These are phyloP conservation scores for Rhizopus delemar DNA, from an alignment of 371 early-diverging fungal genomes.

Conservation along the genomic window DNA sequence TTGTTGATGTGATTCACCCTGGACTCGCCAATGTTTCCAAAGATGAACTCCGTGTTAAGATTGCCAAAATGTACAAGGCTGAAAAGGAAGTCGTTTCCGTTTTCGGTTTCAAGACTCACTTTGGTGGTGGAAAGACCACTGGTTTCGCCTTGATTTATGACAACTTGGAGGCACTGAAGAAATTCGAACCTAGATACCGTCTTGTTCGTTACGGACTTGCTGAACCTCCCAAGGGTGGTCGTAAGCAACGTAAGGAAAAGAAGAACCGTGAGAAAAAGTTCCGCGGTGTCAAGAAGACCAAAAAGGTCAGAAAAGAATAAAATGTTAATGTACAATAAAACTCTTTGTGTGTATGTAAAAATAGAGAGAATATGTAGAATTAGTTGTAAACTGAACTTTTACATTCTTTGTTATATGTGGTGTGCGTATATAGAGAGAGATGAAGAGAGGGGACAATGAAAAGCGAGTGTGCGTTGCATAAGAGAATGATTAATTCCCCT, in stretches of 20 bases:
- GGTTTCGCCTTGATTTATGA: slow-evolving; percentile 98
- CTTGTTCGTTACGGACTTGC: slow-evolving; percentile 84
- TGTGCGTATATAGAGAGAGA: background rate
- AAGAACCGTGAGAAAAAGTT: slow-evolving; percentile 99
- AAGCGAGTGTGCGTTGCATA: background rate
- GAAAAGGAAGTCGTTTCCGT: slow-evolving; percentile 88
- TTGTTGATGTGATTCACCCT: slow-evolving; percentile 96
- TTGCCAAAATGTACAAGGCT: slow-evolving; percentile 95
- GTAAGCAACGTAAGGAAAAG: slow-evolving; percentile 98
- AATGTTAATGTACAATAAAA: background rate
- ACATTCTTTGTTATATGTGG: background rate
- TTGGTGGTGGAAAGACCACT: slow-evolving; percentile 98
- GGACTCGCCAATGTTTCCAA: slow-evolving; percentile 90
- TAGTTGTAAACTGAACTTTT: slow-evolving; percentile 5
- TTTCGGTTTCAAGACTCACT: slow-evolving; percentile 95
- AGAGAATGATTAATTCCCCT: background rate
- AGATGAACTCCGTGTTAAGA: slow-evolving; percentile 92
- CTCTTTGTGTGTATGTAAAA: background rate
- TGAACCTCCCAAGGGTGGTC: slow-evolving; percentile 77
- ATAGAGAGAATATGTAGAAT: background rate
- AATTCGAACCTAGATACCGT: slow-evolving; percentile 98
- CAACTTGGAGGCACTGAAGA: slow-evolving; percentile 91
- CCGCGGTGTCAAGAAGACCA: slow-evolving; percentile 96
- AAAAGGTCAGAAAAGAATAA: slow-evolving; percentile 48
- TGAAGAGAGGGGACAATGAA: background rate